Percentiles rank a stretch among this genome's conserved stretches.
phyloP scores from a whole-genome alignment of 345 rosid species.

The Lenwebbia sp. region DNA sequence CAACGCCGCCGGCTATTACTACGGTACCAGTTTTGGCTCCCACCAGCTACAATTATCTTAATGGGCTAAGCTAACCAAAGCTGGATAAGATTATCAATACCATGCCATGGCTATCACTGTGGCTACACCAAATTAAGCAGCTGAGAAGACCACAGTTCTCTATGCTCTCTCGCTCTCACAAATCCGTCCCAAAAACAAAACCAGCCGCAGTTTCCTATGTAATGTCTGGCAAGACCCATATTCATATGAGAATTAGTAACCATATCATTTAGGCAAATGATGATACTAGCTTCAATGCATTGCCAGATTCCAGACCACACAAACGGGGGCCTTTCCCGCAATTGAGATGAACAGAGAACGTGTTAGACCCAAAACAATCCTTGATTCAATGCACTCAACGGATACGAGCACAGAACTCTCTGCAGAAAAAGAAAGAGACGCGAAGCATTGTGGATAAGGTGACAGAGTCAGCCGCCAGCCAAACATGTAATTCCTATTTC shows the following conservation, averaged over 20 bases:
- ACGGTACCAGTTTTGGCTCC: not conserved
- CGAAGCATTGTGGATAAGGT: slow-evolving; percentile 1
- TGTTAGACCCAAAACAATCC: not conserved
- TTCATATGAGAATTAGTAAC: not conserved
- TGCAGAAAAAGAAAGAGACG: not conserved
- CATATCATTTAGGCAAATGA: not conserved
- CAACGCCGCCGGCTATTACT: not conserved
- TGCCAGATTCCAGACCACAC: not conserved
- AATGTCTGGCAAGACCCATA: not conserved
- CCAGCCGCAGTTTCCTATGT: not conserved
- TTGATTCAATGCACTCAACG: not conserved
- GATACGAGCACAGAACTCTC: not conserved
- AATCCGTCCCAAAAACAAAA: not conserved
- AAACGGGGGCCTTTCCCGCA: not conserved
- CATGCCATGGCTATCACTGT: not conserved
- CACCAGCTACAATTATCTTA: not conserved
- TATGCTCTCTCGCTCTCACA: not conserved
- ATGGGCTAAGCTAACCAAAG: not conserved
- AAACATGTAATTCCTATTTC: not conserved
- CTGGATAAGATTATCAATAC: not conserved
- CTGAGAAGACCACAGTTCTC: not conserved
- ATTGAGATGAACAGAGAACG: not conserved
- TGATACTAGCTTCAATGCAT: not conserved
- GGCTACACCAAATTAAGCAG: not conserved
- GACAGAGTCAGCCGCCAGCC: slow-evolving; percentile 2